Base-by-base conservation (phyloP, 1,284 basidiomycete genomes). In the Amylostereum chailletii region DNA sequence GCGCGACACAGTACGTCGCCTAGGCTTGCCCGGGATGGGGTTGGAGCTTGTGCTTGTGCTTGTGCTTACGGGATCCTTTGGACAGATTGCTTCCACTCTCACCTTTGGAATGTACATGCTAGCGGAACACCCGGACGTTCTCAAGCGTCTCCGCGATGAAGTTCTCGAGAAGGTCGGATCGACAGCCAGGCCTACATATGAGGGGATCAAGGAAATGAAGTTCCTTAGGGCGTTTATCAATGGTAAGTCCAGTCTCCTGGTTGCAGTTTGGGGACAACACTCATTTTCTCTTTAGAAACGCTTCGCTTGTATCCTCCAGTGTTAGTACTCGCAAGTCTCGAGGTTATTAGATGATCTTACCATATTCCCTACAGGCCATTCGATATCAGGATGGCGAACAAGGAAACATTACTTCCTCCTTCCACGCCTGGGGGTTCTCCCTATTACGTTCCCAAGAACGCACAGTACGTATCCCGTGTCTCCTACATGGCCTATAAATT, bases 161-260 rank as follows among this genome's bases (percentile, higher is more conserved):
- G 70, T 84, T 42, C 50, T 80, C 3, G 61, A 58, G 5, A 68
- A 69, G 29, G 69, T 81, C n/a, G 77, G 77, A 0, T 60, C 67
- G 0, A 66, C 58, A 1, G 62, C 67, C 2, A 60, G 68, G 10
- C 79, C 81, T 2, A 71, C 70, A 0, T 75, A 74, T 48, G 78
- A 79, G 31, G 71, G 80, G 51, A 65, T 83, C 50, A 67, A 69
- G 30, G 70, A 72, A 2, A 78, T 82, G 72, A 80, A 74, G 55
- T 81, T 73, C 53, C 62, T 81, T 2, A 64, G 79, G 11, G 79
- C 80, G 2, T 73, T 83, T 9, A 70, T 83, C 47, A 82, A 82
- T 50, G 80, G 78, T 76, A 45, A 8, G 67, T 55, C 7, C 48
- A 10, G 11, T 34, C 9, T 31, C 19, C 10, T 37, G 6, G 4